A percentile compares a stretch with the other conserved stretches of the same genome.
Conservation (phyloP, 495 filamentous ascomycete genomes). For the Aspergillus nanangensis region DNA sequence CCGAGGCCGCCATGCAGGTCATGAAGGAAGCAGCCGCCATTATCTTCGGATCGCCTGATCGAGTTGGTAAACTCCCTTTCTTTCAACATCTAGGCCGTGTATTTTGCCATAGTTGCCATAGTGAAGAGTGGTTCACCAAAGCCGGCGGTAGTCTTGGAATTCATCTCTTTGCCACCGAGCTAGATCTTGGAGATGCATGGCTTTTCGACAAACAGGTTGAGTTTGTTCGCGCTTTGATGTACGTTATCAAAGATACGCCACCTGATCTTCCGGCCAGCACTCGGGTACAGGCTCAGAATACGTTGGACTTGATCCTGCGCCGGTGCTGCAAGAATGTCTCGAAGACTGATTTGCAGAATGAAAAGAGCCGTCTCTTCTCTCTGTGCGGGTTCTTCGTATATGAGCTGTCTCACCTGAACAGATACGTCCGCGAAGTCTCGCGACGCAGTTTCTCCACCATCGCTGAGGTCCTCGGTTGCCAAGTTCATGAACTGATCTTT, state of each 20-base stretch:
- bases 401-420: constrained; percentile 92
- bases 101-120: constrained; percentile 91
- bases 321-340: constrained; percentile 68
- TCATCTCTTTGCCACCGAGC: constrained; percentile 68
- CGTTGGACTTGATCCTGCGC: constrained; percentile 70
- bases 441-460: constrained; percentile 77
- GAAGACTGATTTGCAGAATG: constrained; percentile 69
- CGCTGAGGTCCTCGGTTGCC: constrained; percentile 65
- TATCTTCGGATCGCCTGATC: constrained; percentile 72
- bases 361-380: constrained; percentile 60
- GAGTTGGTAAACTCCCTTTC: constrained; percentile 69
- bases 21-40: constrained; percentile 72
- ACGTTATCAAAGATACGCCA: constrained; percentile 97
- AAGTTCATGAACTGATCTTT: constrained; percentile 78
- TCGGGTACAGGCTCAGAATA: constrained; percentile 71
- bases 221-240: constrained; percentile 80
- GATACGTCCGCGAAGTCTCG: constrained; percentile 81
- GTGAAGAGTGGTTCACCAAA: constrained; percentile 97
- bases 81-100: constrained; percentile 74
- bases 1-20: constrained; percentile 67
- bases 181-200: constrained; percentile 82
- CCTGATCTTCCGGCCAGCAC: constrained; percentile 85
- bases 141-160: constrained; percentile 88
- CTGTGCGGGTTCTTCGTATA: constrained; percentile 78
- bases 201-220: constrained; percentile 74